Percentiles rank a stretch among this genome's conserved stretches.
Conservation (phyloP, 805 yeast genomes). For the Starmera pachycereana region DNA sequence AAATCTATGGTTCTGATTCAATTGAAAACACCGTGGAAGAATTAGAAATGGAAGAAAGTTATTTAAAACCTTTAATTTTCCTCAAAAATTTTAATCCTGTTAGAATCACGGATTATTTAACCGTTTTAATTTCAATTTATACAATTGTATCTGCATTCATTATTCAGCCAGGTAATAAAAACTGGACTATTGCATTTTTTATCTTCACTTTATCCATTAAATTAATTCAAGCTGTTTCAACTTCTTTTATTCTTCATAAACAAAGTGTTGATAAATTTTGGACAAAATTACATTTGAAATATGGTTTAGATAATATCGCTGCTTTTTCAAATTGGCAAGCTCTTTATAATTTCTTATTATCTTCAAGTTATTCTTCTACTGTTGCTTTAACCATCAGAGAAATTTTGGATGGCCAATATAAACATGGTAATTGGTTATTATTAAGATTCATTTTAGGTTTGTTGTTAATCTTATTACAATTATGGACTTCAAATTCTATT, state of each 20-base stretch:
- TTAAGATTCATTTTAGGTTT: conserved; percentile 51
- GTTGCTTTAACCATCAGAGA: conserved; percentile 26
- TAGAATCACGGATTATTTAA: conserved; percentile 53
- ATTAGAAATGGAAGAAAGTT: conserved; percentile 25
- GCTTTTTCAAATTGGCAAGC: conserved; percentile 70
- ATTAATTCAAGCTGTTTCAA: conserved; percentile 37
- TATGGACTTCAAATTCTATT: conserved; percentile 61
- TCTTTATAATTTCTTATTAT: conserved; percentile 40
- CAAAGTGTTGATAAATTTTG: conserved; percentile 55
- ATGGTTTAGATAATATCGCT: conserved; percentile 51
- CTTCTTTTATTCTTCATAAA: conserved; percentile 39
- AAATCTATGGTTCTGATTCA: conserved; percentile 48
- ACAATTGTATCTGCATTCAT: conserved; percentile 32
- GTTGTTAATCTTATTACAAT: conserved; percentile 45
- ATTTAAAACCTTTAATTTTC: conserved; percentile 49
- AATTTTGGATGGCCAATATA: conserved; percentile 17
- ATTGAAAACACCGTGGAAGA: conserved; percentile 25
- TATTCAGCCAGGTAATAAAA: conserved; percentile 18
- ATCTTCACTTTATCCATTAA: conserved; percentile 33
- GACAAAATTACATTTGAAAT: conserved; percentile 54
- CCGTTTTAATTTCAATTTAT: conserved; percentile 31
- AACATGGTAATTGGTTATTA: conserved; percentile 30
- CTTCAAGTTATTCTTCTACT: conserved; percentile 49
- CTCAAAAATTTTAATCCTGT: conserved; percentile 52
- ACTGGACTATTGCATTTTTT: conserved; percentile 18